Percentiles rank a stretch among this genome's conserved stretches.
Evolutionary conservation across 768 basidiomycete species (phyloP).

Genomic region (Kwoniella sp.): DNA sequence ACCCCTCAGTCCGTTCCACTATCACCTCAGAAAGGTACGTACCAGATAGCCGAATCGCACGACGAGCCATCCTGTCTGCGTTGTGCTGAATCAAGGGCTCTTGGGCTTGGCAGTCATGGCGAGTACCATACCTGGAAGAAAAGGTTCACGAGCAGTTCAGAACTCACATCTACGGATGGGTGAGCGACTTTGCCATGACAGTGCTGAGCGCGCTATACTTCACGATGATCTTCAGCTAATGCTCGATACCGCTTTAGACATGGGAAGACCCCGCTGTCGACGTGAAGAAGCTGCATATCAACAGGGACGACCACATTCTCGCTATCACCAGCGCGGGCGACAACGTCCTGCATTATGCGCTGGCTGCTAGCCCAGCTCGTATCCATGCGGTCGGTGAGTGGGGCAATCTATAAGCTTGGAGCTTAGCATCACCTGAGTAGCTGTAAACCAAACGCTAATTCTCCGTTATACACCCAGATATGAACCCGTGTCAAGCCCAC

Average conservation of each 20-base stretch:
- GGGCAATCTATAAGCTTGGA: conserved; percentile 28
- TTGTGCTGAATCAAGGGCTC: conserved; percentile 1
- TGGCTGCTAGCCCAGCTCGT: conserved; percentile 64
- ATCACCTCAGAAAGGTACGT: conserved; percentile 51
- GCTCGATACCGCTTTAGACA: no score
- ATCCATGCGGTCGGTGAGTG: conserved; percentile 77
- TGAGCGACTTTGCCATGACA: no score
- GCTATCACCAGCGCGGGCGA: conserved; percentile 78
- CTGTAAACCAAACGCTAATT: conserved; percentile 9
- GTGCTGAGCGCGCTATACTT: neutral
- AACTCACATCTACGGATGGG: conserved; percentile 56
- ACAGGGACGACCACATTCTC: conserved; percentile 67
- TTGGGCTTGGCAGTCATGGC: conserved; percentile 60
- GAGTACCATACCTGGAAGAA: conserved; percentile 71
- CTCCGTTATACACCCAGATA: conserved; percentile 23
- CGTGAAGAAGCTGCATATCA: conserved; percentile 66
- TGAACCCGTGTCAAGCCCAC: conserved; percentile 66
- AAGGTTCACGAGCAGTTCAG: conserved; percentile 68
- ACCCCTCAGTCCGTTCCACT: conserved; percentile 53
- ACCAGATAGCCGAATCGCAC: neutral
- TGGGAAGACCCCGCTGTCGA: conserved; percentile 76
- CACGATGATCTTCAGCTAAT: neutral
- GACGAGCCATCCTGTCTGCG: neutral
- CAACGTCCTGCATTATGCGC: conserved; percentile 78
- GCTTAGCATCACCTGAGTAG: no score